phyloP scores from a whole-genome alignment of 2,329 filamentous ascomycete species.

The Botrytis deweyae region DNA sequence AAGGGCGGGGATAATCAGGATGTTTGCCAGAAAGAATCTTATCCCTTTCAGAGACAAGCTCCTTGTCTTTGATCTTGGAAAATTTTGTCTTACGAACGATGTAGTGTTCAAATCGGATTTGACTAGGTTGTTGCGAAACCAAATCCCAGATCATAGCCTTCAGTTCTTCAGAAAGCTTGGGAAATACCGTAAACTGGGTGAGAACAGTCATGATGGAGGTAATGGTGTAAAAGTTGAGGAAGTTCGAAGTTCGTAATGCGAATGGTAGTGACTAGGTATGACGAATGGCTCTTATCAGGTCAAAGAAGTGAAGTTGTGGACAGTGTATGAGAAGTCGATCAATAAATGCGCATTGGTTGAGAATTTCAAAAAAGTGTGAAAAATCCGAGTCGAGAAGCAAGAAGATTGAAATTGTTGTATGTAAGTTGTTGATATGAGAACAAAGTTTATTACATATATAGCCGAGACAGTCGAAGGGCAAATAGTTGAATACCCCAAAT shows the following conservation, averaged over 20 bases:
- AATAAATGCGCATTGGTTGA: not conserved
- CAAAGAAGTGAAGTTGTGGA: not conserved
- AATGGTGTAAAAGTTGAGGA: not conserved
- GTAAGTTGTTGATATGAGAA: not conserved
- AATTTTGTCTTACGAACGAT: fast-evolving
- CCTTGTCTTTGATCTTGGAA: no score
- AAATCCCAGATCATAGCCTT: not conserved
- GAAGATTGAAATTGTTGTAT: not conserved
- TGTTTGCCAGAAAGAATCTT: not conserved
- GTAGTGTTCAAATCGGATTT: not conserved
- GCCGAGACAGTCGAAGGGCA: not conserved
- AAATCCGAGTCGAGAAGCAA: not conserved
- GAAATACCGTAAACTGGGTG: not conserved
- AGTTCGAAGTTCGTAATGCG: not conserved
- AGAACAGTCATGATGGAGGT: not conserved
- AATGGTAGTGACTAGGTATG: not conserved
- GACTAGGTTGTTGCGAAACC: not conserved
- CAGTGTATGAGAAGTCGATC: not conserved
- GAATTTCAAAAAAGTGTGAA: not conserved
- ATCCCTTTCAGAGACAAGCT: not conserved
- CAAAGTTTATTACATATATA: not conserved
- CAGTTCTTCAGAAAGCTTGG: not conserved
- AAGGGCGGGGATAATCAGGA: no score
- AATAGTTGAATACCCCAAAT: not conserved
- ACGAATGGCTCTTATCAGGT: not conserved